phyloP scores from a whole-genome alignment of 1,284 basidiomycete species.

The Puccinia horiana region DNA sequence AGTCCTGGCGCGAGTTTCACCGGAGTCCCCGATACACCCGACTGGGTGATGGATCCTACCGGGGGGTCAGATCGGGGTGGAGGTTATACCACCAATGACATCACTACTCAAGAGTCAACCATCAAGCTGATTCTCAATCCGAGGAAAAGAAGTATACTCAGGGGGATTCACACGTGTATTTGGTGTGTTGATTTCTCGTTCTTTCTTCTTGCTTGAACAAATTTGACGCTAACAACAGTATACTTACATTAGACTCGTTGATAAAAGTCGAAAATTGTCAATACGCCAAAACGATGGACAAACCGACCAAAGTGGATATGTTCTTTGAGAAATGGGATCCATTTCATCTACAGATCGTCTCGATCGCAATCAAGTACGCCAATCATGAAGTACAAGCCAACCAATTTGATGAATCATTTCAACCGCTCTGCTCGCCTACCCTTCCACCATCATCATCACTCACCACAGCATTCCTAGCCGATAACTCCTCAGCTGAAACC shows the following conservation, averaged over 20 bases:
- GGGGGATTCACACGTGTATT: no score
- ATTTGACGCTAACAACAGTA: no score
- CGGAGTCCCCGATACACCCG: no score
- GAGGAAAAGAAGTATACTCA: no score
- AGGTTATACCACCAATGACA: no score
- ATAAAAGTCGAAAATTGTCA: neutral
- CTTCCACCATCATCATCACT: neutral
- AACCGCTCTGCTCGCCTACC: neutral
- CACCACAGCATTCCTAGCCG: neutral
- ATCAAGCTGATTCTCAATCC: no score
- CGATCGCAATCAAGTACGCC: constrained; percentile 12
- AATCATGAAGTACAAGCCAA: neutral
- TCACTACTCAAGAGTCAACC: no score
- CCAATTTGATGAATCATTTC: neutral
- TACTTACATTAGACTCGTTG: neutral
- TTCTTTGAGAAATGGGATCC: constrained; percentile 24
- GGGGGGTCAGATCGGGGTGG: no score
- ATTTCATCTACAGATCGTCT: constrained; percentile 20
- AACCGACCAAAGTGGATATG: constrained; percentile 7
- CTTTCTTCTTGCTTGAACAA: no score
- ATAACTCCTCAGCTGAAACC: neutral
- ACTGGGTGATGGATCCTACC: no score
- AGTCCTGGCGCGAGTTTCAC: no score
- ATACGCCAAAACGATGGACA: neutral
- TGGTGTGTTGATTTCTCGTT: no score